Base-by-base conservation (phyloP, 1,284 basidiomycete species). In the Microstroma glucosiphilum region DNA sequence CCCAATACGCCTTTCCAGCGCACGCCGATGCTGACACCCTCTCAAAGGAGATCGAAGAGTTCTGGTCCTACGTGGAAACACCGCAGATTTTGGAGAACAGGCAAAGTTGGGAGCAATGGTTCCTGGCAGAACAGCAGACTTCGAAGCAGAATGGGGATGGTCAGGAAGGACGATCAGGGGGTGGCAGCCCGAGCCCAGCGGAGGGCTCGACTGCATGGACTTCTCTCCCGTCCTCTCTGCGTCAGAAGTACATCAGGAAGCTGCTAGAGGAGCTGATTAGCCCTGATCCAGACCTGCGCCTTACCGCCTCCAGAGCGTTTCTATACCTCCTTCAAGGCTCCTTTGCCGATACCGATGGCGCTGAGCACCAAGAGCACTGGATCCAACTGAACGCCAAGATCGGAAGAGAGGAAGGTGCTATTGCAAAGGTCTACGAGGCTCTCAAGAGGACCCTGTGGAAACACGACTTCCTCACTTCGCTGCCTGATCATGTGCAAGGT, bases 31-130 rank as follows among this genome's bases (percentile, higher is more conserved):
- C 94, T 73, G 92, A 97, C 80, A 90, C 89, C 17, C 86, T 96
- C 53, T 88, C 93, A 83, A 90, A 91, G 72, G 96, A 97, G 80
- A 88, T 99, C 55, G 90, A 97, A 68, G 96, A 98, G 81, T 97
- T 98, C 82, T 98, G 96, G 81, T 92, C 92, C 26, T 98, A 96
- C 81, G 88, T 94, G 62, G 94, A 98, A 82, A 91, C 92, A 83
- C 87, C 89, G 0, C 89, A 92, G 78, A 87, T 93, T 15, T 86
- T 87, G 2, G 90, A 93, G 83, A 92, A 92, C 78, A 82, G 90
- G 65, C 88, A 87, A 72, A 88, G 89, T 53, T 97, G 92, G 88
- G 86, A 89, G 73, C 88, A 88, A 57, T 78, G 76, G 76, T 71
- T 70, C 57, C 49, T 63, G 21, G 49, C 64, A 37, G 30, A 37